Conservation (phyloP, 2,329 filamentous ascomycete genomes). For the Penicillium sp. region DNA sequence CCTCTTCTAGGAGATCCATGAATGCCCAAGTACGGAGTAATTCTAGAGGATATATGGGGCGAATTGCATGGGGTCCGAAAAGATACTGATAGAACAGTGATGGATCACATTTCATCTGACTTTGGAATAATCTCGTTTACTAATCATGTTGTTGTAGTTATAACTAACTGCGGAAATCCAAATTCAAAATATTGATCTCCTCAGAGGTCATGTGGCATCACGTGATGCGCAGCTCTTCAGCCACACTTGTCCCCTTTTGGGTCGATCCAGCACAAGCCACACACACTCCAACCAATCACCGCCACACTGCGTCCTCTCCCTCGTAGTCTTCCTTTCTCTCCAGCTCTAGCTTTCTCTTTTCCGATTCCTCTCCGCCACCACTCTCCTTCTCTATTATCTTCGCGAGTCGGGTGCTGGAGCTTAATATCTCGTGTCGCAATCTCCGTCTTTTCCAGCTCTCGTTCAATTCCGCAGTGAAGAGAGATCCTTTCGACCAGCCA, state of each 20-base stretch:
- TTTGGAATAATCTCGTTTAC: background rate
- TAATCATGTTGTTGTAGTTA: background rate
- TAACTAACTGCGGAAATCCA: background rate
- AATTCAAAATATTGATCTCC: background rate
- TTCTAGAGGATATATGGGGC: background rate
- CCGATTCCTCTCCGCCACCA: background rate
- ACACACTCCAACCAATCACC: conserved; percentile 18
- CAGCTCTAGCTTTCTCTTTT: conserved; percentile 8
- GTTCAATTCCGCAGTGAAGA: conserved; percentile 14
- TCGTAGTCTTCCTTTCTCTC: conserved; percentile 19
- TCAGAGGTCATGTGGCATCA: background rate
- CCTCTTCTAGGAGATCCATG: background rate
- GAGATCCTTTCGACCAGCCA: conserved; percentile 28
- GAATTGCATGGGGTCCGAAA: background rate
- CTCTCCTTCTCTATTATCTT: conserved; percentile 4
- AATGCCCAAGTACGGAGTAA: background rate
- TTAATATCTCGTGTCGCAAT: background rate
- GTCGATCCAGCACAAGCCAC: background rate
- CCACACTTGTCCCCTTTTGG: background rate
- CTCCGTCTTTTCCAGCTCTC: conserved; percentile 5
- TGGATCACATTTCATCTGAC: background rate
- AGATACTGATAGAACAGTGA: background rate
- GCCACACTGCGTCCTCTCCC: conserved; percentile 20
- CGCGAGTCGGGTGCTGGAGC: conserved; percentile 7
- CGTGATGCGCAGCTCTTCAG: background rate